Base-by-base conservation (phyloP, 2,329 filamentous ascomycete genomes). In the Fusarium multiceps region DNA sequence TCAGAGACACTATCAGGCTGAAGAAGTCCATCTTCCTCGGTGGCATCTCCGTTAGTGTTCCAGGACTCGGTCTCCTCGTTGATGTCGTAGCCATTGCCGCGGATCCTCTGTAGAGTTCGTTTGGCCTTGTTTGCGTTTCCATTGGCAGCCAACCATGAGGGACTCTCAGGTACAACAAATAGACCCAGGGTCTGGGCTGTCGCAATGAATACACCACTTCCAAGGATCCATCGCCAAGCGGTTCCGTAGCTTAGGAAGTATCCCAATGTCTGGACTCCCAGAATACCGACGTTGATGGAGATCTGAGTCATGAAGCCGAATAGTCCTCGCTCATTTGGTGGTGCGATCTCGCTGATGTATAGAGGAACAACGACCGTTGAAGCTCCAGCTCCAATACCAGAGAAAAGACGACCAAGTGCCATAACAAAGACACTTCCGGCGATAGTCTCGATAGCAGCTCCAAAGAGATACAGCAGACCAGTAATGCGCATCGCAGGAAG, bases 301-400 rank as follows among this genome's bases (percentile, higher is more conserved):
- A 98, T 90, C 78, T 99, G 95, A 0, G 96, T 98, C 80, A 97
- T 91, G 58, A 88, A 86, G 14, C 89, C 89, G 76, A 97, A 98
- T 68, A 97, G 89, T 7, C 94, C 94, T 57, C 90, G 88, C 70
- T 91, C 87, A 18, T 85, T 82, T 0, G 89, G 89, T 6, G 95
- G 96, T 0, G 94, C 91, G 27, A 98, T 88, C 80, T 99, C 96
- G 47, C 93, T 94, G 72, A 99, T 93, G 83, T 97, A 99, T 21
- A 99, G 88, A 1, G 96, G 96, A 4, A 97, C 94, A 37, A 98
- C 93, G 21, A 99, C 96, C 4, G 96, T 95, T 2, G 94, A 89
- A 4, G 94, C 93, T 23, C 96, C 96, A 8, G 94, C 94, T 9
- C 93, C 94, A 3, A 97, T 78, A 13, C 96, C 96, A 11, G 92